Evolutionary conservation across 495 filamentous ascomycete genomes (phyloP), one percentile per base, ranked within the genome.

Genomic region (Hapsidospora chrysogenum): DNA sequence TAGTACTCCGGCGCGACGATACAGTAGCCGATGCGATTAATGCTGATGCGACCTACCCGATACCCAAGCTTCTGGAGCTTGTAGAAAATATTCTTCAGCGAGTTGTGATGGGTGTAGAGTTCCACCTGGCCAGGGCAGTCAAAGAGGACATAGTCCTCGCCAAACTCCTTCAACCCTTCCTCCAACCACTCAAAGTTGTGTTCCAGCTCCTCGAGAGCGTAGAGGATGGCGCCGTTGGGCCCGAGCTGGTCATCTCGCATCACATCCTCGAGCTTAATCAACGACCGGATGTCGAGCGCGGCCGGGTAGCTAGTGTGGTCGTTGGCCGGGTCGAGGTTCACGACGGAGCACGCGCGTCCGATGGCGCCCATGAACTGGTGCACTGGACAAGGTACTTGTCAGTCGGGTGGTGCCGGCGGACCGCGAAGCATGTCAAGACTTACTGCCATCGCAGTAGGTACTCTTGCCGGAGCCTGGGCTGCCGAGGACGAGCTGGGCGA

Each of bases 71-170:
- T 95, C 56, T 92, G 78, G 43, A 96, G 63, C 47, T 66, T 72
- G 46, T 80, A 78, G 54, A 97, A 86, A 39, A 97, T 82, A 49
- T 89, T 92, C 35, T 86, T 73, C 44, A 97, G 58, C 14, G 82
- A 87, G 13, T 70, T 67, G 54, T 97, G 89, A 52, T 95, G 86
- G 27, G 86, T 95, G 50, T 93, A 95, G 0, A 97, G 67, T 60
- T 97, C 89, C 9, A 94, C 89, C 49, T 97, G 89, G 1, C 89
- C 89, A 0, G 89, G 89, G 40, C 89, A 95, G 57, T 97, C 89
- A 35, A 97, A 95, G 3, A 97, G 54, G 31, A 97, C 62, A 56
- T 96, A 96, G 40, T 95, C 86, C 34, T 94, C 85, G 40, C 71
- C 79, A 14, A 92, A 53, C 47, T 72, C 69, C 37, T 75, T 78